Conservation (phyloP, 805 yeast species). For the Sugiyamaella floridensis region DNA sequence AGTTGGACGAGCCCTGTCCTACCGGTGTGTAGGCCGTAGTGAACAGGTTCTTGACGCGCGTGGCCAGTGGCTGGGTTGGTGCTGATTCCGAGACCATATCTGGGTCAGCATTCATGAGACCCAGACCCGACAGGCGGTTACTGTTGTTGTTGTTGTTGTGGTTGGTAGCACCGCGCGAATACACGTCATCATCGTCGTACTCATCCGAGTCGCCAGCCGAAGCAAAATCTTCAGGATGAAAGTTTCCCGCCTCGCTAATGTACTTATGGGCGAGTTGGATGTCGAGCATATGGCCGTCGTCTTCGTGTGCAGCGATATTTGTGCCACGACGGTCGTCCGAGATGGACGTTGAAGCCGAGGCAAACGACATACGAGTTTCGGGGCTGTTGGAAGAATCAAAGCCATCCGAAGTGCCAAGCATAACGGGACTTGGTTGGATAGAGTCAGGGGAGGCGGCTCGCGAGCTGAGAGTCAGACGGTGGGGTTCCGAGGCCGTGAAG, state of each 20-base stretch:
- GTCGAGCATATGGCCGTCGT: background rate
- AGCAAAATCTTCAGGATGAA: background rate
- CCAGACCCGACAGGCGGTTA: background rate
- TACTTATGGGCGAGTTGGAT: constrained; percentile 3
- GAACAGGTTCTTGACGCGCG: background rate
- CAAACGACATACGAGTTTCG: background rate
- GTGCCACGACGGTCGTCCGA: background rate
- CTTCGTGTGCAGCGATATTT: background rate
- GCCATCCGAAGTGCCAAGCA: constrained; percentile 1
- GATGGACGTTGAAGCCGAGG: background rate
- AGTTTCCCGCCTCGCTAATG: background rate
- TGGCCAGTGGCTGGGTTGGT: background rate
- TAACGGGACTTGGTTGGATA: constrained; percentile 8
- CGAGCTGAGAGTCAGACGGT: background rate
- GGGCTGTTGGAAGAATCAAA: background rate
- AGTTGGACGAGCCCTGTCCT: background rate
- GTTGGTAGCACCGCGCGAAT: background rate
- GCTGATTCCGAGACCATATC: background rate
- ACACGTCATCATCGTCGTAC: background rate
- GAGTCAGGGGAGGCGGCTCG: constrained; percentile 3
- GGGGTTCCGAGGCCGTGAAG: background rate
- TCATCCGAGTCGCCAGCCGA: background rate
- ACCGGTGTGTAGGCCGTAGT: background rate
- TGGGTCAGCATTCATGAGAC: background rate
- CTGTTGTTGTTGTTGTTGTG: background rate